Percentiles rank a stretch among this genome's conserved stretches.
Conservation (phyloP, 2,329 filamentous ascomycete species). For the Thielaviopsis ethacetica region DNA sequence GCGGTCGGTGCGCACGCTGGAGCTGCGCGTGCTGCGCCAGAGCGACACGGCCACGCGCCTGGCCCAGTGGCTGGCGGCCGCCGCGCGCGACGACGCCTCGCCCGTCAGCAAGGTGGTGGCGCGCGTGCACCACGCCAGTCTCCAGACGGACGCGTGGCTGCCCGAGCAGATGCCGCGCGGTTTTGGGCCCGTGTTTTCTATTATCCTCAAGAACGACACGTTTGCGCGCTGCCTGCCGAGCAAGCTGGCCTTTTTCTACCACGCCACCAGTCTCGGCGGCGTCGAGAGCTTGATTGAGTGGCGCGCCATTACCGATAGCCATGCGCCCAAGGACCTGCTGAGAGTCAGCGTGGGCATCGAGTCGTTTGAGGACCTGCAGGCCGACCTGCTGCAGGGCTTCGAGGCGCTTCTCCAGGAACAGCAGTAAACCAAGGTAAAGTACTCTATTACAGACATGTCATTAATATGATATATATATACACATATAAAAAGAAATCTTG, state of each 20-base stretch:
- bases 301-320: slow-evolving; percentile 71
- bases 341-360: slow-evolving; percentile 79
- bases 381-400: slow-evolving; percentile 56
- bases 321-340: slow-evolving; percentile 55
- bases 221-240: slow-evolving; percentile 57
- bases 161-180: slow-evolving; percentile 78
- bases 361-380: slow-evolving; percentile 65
- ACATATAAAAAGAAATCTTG: background rate
- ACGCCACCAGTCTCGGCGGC: slow-evolving; percentile 85
- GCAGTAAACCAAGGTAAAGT: background rate
- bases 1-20: slow-evolving; percentile 69
- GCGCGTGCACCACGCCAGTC: slow-evolving; percentile 57
- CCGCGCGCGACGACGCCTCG: slow-evolving; percentile 23
- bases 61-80: slow-evolving; percentile 51
- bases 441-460: background rate
- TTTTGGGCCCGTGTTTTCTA: slow-evolving; percentile 74
- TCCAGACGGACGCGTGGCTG: slow-evolving; percentile 59
- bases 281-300: slow-evolving; percentile 96
- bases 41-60: slow-evolving; percentile 51
- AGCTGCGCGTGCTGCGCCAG: slow-evolving; percentile 66
- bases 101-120: slow-evolving; percentile 37
- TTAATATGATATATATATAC: background rate
- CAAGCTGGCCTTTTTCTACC: slow-evolving; percentile 70
- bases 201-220: slow-evolving; percentile 44
- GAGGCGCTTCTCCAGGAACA: slow-evolving; percentile 30